Percentiles rank a stretch among this genome's conserved stretches.
Conservation (phyloP, 352 stramenopile species). For the Phytophthora agathidicida region DNA sequence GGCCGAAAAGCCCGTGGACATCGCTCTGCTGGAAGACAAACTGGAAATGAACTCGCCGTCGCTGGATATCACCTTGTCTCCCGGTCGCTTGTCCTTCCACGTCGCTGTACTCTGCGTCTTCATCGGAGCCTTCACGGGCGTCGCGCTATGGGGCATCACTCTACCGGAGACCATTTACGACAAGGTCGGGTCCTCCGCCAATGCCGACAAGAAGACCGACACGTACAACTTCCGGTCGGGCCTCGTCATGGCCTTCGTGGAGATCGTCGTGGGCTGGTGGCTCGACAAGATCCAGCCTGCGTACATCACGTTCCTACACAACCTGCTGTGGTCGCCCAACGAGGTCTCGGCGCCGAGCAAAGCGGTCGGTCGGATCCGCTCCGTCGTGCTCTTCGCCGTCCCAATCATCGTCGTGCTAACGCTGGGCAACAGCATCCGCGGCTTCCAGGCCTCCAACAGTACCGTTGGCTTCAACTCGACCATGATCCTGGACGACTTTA, state of each 20-base stretch:
- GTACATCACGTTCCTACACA: slow-evolving; percentile 57
- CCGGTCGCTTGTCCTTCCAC: slow-evolving; percentile 30
- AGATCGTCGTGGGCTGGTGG: slow-evolving; percentile 44
- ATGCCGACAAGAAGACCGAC: slow-evolving; percentile 37
- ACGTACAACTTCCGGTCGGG: slow-evolving; percentile 55
- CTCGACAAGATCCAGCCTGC: slow-evolving; percentile 44
- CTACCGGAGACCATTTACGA: slow-evolving; percentile 45
- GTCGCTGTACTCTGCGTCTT: slow-evolving; percentile 29
- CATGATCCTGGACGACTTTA: slow-evolving; percentile 50
- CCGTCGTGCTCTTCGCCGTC: slow-evolving; percentile 41
- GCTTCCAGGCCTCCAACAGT: slow-evolving; percentile 54
- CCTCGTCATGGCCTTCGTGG: slow-evolving; percentile 48
- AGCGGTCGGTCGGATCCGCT: slow-evolving; percentile 16
- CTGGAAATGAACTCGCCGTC: slow-evolving; percentile 11
- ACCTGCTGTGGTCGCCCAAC: slow-evolving; percentile 42
- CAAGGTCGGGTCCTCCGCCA: slow-evolving; percentile 36
- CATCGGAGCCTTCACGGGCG: slow-evolving; percentile 40
- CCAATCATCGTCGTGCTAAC: slow-evolving; percentile 47
- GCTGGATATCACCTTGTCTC: slow-evolving; percentile 34
- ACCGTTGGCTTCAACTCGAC: slow-evolving; percentile 53
- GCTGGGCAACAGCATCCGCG: slow-evolving; percentile 53
- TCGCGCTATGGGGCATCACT: slow-evolving; percentile 35
- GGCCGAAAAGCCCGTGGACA: slow-evolving; percentile 15
- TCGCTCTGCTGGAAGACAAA: slow-evolving; percentile 25
- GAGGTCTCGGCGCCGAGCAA: slow-evolving; percentile 9